Percentiles rank a stretch among this genome's conserved stretches.
Conservation (phyloP, 495 filamentous ascomycete genomes). For the Friedmanniomyces endolithicus region DNA sequence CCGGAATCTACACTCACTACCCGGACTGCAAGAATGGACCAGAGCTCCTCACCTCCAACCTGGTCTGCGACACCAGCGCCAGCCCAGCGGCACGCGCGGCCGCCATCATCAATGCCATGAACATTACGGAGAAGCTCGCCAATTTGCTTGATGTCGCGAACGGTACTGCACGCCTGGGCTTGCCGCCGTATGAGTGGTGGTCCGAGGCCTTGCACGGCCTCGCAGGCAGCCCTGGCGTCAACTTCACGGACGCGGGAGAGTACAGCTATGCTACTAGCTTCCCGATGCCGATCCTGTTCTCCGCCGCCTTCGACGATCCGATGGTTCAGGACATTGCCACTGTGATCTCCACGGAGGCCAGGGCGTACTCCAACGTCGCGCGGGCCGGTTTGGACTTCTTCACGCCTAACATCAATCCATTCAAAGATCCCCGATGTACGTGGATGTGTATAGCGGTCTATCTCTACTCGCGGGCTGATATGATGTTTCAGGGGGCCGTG, state of each 20-base stretch:
- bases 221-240: constrained; percentile 19
- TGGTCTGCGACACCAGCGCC: constrained; percentile 6
- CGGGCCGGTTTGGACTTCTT: constrained; percentile 21
- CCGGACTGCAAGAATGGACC: constrained; percentile 10
- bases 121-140: constrained; percentile 8
- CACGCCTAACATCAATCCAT: constrained; percentile 27
- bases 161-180: neutral
- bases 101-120: constrained; percentile 4
- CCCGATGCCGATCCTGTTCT: constrained; percentile 34
- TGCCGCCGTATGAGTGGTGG: constrained; percentile 39
- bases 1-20: constrained; percentile 1
- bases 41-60: neutral
- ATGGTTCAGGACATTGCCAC: constrained; percentile 34
- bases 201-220: constrained; percentile 40
- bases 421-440: constrained; percentile 2
- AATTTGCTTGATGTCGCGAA: constrained; percentile 1
- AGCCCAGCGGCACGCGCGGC: neutral
- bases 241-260: constrained; percentile 24
- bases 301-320: constrained; percentile 38
- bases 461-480: constrained; percentile 40
- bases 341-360: constrained; percentile 22
- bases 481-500: constrained; percentile 46
- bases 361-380: constrained; percentile 23
- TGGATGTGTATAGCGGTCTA: neutral
- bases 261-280: constrained; percentile 39